phyloP scores from a whole-genome alignment of 2,329 filamentous ascomycete species.

The Chaetomiaceae sp. region DNA sequence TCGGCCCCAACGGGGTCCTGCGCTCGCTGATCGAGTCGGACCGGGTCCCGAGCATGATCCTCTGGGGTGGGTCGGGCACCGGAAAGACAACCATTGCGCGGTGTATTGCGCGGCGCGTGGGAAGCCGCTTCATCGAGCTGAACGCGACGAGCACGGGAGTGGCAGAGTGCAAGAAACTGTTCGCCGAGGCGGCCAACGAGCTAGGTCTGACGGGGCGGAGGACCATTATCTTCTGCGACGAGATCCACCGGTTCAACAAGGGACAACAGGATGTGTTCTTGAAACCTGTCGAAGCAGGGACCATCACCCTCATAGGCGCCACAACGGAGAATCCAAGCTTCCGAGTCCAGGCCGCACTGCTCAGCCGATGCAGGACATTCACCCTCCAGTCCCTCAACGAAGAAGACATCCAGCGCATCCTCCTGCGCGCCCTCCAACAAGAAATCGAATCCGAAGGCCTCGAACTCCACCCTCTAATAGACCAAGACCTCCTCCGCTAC shows the following conservation, averaged over 20 bases:
- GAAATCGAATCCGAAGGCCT: conserved; percentile 45
- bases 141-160: conserved; percentile 89
- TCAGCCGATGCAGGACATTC: conserved; percentile 88
- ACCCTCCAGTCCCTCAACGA: conserved; percentile 72
- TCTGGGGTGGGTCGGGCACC: conserved; percentile 80
- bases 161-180: conserved; percentile 87
- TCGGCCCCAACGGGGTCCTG: conserved; percentile 78
- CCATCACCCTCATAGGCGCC: conserved; percentile 86
- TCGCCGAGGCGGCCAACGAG: conserved; percentile 78
- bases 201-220: conserved; percentile 75
- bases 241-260: conserved; percentile 90
- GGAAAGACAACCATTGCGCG: conserved; percentile 91
- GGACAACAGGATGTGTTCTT: conserved; percentile 93
- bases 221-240: conserved; percentile 96
- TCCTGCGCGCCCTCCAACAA: conserved; percentile 66
- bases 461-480: conserved; percentile 53
- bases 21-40: conserved; percentile 81
- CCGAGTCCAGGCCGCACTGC: conserved; percentile 80
- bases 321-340: conserved; percentile 98
- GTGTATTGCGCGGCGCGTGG: conserved; percentile 78
- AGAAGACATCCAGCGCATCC: conserved; percentile 67
- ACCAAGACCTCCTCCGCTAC: conserved; percentile 73
- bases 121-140: conserved; percentile 87
- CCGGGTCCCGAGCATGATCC: conserved; percentile 86
- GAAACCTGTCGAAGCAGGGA: conserved; percentile 84